Conservation (phyloP, 495 filamentous ascomycete genomes). For the Aspergillus wentii region DNA sequence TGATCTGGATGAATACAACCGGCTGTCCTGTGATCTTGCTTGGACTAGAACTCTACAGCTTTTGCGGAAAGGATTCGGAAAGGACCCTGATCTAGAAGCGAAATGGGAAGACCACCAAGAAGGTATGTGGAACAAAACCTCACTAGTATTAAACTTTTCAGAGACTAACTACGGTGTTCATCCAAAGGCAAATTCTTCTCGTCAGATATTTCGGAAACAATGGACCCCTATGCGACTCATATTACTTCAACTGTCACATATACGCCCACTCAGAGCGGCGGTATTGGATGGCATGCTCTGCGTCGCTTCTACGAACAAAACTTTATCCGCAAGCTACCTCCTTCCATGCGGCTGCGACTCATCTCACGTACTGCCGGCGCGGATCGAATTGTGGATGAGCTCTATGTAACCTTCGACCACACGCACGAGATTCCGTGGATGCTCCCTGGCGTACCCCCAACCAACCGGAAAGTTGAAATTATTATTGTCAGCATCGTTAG, state of each 20-base stretch:
- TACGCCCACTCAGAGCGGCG: slow-evolving; percentile 61
- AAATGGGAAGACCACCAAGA: slow-evolving; percentile 57
- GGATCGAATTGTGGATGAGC: slow-evolving; percentile 58
- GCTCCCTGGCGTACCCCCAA: slow-evolving; percentile 71
- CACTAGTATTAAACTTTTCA: slow-evolving; percentile 1
- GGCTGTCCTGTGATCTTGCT: slow-evolving; percentile 46
- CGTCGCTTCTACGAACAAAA: slow-evolving; percentile 67
- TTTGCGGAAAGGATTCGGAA: slow-evolving; percentile 51
- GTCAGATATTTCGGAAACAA: slow-evolving; percentile 37
- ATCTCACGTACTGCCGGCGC: slow-evolving; percentile 63
- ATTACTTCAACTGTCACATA: slow-evolving; percentile 52
- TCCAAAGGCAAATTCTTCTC: slow-evolving; percentile 42
- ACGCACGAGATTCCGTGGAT: slow-evolving; percentile 73
- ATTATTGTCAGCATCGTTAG: slow-evolving; percentile 72
- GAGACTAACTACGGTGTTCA: background rate
- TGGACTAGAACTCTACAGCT: slow-evolving; percentile 50
- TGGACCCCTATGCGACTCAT: slow-evolving; percentile 48
- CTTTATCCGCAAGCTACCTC: slow-evolving; percentile 69
- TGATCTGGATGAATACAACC: slow-evolving; percentile 45
- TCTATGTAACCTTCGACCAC: slow-evolving; percentile 63
- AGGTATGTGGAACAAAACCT: no score
- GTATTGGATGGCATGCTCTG: slow-evolving; percentile 63
- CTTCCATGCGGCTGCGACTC: slow-evolving; percentile 61
- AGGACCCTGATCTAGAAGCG: slow-evolving; percentile 54
- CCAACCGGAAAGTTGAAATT: slow-evolving; percentile 60